Evolutionary conservation across 768 basidiomycete genomes (phyloP), one percentile per base, ranked within the genome.

Genomic region (Trametes cinnabarina): DNA sequence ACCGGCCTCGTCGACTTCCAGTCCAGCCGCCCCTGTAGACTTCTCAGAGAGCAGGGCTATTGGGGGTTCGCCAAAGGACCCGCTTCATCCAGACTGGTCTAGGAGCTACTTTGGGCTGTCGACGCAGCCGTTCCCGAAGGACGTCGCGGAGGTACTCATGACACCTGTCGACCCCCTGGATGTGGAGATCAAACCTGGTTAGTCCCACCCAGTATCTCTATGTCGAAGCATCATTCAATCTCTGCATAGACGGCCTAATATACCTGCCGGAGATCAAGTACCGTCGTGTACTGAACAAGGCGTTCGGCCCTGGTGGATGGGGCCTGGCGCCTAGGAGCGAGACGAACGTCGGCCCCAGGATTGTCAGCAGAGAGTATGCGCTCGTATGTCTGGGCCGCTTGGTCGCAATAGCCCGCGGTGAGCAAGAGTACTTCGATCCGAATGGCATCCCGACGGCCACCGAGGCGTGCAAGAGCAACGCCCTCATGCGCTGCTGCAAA

Each of bases 191-290:
- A 98, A 98, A 69, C 96, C 96, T 54, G 95, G 94, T 90, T 44
- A 49, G 85, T 74, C 12, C 15, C n/a, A n/a, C n/a, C n/a, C n/a
- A n/a, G n/a, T n/a, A n/a, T n/a, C n/a, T n/a, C n/a, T n/a, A n/a
- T 12, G 39, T 15, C n/a, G 20, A 56, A 23, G 30, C 30, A 54
- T 34, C 41, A 12, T 34, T 54, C 39, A 48, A n/a, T 14, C 9
- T 12, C 20, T 6, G 8, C 56, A 9, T 62, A 96, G 96, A 98
- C 64, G 96, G 96, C 4, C 78, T 98, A 40, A 74, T 97, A 11
- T 98, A 98, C 73, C 84, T 98, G 7, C 96, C 96, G 19, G 96
- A 98, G 73, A 98, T 98, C 67, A 96, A 97, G 69, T 98, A 98
- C 68, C 83, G 96, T 17, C 83, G 96, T 22, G 85, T 92, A 32